These are phyloP conservation scores for Nakaseomyces nivariensis DNA, from an alignment of 1,139 yeast species.

Conservation along the genomic window DNA sequence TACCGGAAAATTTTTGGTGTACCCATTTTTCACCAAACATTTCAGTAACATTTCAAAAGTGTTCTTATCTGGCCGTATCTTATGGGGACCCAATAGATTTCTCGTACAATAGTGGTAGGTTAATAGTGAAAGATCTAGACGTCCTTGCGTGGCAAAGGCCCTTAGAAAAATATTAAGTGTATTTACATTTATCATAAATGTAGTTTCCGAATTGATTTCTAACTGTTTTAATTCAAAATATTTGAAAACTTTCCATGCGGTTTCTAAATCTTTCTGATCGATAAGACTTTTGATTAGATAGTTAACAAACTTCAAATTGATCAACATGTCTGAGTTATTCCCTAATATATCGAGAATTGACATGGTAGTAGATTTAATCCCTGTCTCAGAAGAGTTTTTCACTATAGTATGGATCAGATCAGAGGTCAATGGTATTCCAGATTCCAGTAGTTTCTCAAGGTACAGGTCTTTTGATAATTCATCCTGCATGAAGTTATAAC, in stretches of 20 bases:
- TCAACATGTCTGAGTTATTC: slow-evolving; percentile 7
- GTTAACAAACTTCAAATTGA: slow-evolving; percentile 14
- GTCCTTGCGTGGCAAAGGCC: slow-evolving; percentile 25
- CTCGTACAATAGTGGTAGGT: slow-evolving; percentile 25
- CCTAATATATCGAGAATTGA: slow-evolving; percentile 15
- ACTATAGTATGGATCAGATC: slow-evolving; percentile 17
- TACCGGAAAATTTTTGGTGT: slow-evolving; percentile 21
- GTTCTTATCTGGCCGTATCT: slow-evolving; percentile 23
- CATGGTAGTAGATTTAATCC: not conserved
- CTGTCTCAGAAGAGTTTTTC: slow-evolving; percentile 3
- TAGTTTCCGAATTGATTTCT: not conserved
- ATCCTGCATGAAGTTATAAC: slow-evolving; percentile 26
- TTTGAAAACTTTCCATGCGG: slow-evolving; percentile 24
- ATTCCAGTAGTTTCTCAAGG: slow-evolving; percentile 22
- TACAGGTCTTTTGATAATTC: slow-evolving; percentile 23
- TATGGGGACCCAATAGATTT: slow-evolving; percentile 8
- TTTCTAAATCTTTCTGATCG: slow-evolving; percentile 19
- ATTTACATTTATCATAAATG: slow-evolving; percentile 11
- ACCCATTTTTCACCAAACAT: slow-evolving; percentile 27
- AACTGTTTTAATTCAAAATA: slow-evolving; percentile 5
- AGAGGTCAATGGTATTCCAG: slow-evolving; percentile 8
- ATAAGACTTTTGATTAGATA: slow-evolving; percentile 22
- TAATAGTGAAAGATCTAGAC: slow-evolving; percentile 29
- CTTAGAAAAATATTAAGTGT: slow-evolving; percentile 27
- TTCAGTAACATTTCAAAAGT: slow-evolving; percentile 30